phyloP scores from a whole-genome alignment of 805 yeast species.

The Huiozyma sinensis region DNA sequence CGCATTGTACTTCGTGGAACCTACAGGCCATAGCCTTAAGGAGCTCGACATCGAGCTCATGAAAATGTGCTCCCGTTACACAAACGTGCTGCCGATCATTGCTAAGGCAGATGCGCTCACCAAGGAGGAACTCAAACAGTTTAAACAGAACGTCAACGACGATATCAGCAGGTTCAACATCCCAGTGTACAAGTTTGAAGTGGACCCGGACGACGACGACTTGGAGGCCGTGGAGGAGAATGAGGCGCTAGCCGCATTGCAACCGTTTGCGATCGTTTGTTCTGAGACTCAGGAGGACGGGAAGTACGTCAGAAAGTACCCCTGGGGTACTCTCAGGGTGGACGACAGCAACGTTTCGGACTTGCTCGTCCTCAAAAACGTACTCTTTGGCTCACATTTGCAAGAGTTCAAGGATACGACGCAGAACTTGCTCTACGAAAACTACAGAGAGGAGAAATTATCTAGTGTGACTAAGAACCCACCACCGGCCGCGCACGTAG shows the following conservation, averaged over 20 bases:
- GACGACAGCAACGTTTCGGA: slow-evolving; percentile 43
- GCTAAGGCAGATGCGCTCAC: slow-evolving; percentile 68
- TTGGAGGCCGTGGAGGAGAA: slow-evolving; percentile 60
- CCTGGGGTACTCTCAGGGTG: slow-evolving; percentile 52
- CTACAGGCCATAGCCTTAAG: slow-evolving; percentile 69
- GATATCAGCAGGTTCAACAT: slow-evolving; percentile 62
- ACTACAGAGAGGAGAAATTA: slow-evolving; percentile 68
- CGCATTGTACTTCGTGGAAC: slow-evolving; percentile 59
- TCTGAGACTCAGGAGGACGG: slow-evolving; percentile 53
- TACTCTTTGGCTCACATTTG: slow-evolving; percentile 71
- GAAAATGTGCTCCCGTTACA: slow-evolving; percentile 60
- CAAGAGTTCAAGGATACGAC: slow-evolving; percentile 75
- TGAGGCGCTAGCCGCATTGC: slow-evolving; percentile 46
- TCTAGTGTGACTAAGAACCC: slow-evolving; percentile 38
- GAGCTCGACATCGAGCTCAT: slow-evolving; percentile 64
- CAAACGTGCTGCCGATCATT: slow-evolving; percentile 63
- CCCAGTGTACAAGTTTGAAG: slow-evolving; percentile 63
- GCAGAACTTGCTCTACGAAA: slow-evolving; percentile 64
- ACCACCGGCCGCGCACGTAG: not conserved
- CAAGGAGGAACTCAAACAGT: slow-evolving; percentile 41
- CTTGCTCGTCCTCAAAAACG: slow-evolving; percentile 49
- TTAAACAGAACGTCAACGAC: slow-evolving; percentile 47
- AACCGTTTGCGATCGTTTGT: slow-evolving; percentile 66
- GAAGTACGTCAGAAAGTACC: slow-evolving; percentile 55
- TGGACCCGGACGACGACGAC: slow-evolving; percentile 66